These are phyloP conservation scores for Flaveria robusta DNA, from an alignment of 129 eudicot genomes.

Conservation along the genomic window DNA sequence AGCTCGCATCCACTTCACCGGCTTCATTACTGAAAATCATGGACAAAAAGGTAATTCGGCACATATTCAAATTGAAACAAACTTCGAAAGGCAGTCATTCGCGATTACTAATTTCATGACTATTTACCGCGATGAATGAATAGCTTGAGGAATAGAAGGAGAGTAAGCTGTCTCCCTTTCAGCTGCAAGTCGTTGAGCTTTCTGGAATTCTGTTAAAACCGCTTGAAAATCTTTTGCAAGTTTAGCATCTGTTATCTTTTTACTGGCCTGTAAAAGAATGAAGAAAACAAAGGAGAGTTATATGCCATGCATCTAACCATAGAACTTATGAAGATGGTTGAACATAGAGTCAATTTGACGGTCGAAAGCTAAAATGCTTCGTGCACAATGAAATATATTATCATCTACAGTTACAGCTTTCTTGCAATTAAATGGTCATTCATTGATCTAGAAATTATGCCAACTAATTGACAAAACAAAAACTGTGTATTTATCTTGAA, in stretches of 20 bases:
- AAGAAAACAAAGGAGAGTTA: too few relatives aligned
- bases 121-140: conserved; percentile 67
- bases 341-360: too few relatives aligned
- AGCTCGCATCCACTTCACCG: conserved; percentile 48
- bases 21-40: conserved; percentile 52
- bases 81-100: neutral
- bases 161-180: conserved; percentile 88
- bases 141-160: conserved; percentile 77
- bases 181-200: conserved; percentile 84
- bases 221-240: conserved; percentile 93
- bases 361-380: too few relatives aligned
- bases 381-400: too few relatives aligned
- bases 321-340: too few relatives aligned
- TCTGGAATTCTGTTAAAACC: conserved; percentile 80
- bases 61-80: neutral
- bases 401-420: neutral
- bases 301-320: too few relatives aligned
- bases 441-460: conserved; percentile 4
- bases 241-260: conserved; percentile 88
- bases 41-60: neutral
- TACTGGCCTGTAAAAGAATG: conserved; percentile 59
- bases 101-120: neutral
- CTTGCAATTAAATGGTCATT: neutral
- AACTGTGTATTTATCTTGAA: neutral
- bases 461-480: neutral